Percentiles rank a stretch among this genome's conserved stretches.
These are phyloP conservation scores for Barnettozyma sucrosica DNA, from an alignment of 805 yeast genomes.

Conservation along the genomic window DNA sequence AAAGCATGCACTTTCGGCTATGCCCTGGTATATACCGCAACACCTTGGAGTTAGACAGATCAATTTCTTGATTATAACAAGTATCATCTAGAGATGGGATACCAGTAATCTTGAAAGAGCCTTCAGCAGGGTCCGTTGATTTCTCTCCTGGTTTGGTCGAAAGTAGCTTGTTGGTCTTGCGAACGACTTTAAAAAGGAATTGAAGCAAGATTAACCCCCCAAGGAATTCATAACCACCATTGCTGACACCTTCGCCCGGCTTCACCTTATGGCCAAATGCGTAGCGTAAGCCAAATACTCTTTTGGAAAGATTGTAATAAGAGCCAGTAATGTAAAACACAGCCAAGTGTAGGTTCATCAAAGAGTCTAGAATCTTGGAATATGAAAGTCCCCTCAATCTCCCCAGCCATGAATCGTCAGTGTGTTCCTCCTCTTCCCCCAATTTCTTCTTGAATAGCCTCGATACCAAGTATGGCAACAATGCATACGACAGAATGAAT, in stretches of 20 bases:
- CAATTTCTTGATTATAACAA: conserved; percentile 30
- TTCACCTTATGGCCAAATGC: conserved; percentile 61
- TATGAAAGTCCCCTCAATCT: conserved; percentile 31
- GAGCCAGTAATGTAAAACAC: conserved; percentile 77
- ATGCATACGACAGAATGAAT: conserved; percentile 53
- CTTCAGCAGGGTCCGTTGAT: neutral
- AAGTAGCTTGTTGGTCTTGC: conserved; percentile 8
- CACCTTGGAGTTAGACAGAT: conserved; percentile 48
- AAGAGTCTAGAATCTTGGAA: conserved; percentile 40
- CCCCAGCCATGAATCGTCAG: conserved; percentile 5
- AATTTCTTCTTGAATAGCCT: conserved; percentile 20
- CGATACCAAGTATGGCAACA: conserved; percentile 53
- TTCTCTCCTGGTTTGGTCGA: neutral
- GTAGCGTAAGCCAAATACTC: conserved; percentile 76
- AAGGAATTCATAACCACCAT: conserved; percentile 67
- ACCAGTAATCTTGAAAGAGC: conserved; percentile 5
- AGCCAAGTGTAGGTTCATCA: conserved; percentile 70
- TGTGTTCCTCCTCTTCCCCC: conserved; percentile 15
- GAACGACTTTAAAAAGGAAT: conserved; percentile 35
- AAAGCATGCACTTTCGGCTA: conserved; percentile 77
- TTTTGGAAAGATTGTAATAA: conserved; percentile 71
- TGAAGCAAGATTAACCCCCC: conserved; percentile 60
- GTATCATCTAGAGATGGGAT: conserved; percentile 6
- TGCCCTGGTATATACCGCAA: conserved; percentile 65
- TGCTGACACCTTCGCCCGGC: conserved; percentile 33